A percentile compares a stretch with the other conserved stretches of the same genome.
Evolutionary conservation across 2,329 filamentous ascomycete species (phyloP).

Genomic region (Ceratocystiopsis minuta): DNA sequence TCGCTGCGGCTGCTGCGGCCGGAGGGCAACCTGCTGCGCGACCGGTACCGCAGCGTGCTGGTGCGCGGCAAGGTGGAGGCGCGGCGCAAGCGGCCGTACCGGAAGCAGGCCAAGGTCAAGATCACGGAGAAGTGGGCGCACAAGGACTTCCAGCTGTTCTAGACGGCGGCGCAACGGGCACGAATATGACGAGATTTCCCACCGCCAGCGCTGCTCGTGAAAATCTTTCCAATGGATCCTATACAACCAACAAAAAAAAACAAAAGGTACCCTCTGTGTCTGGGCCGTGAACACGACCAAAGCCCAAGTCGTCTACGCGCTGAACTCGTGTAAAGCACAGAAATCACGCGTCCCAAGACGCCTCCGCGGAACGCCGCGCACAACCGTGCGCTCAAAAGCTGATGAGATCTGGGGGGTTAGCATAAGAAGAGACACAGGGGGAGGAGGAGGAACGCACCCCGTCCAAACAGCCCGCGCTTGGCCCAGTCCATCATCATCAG

Average conservation of each 20-base stretch:
- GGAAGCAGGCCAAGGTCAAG: slow-evolving; percentile 65
- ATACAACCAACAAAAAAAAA: too few relatives aligned
- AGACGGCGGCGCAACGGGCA: not conserved
- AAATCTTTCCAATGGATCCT: too few relatives aligned
- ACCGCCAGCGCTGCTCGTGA: too few relatives aligned
- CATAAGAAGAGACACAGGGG: not conserved
- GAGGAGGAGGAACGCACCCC: slow-evolving; percentile 61
- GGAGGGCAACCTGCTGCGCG: slow-evolving; percentile 86
- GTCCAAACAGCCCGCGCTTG: slow-evolving; percentile 87
- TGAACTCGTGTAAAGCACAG: too few relatives aligned
- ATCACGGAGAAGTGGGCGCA: slow-evolving; percentile 92
- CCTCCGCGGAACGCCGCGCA: too few relatives aligned
- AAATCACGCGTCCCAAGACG: too few relatives aligned
- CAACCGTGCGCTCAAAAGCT: too few relatives aligned
- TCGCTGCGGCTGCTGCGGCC: slow-evolving; percentile 70
- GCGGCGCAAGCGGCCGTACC: slow-evolving; percentile 59
- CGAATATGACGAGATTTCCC: too few relatives aligned
- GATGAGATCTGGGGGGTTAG: not conserved
- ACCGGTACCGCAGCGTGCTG: slow-evolving; percentile 77
- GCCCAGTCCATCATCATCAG: slow-evolving; percentile 96
- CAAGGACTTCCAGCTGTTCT: slow-evolving; percentile 65
- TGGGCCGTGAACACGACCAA: too few relatives aligned
- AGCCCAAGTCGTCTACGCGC: too few relatives aligned
- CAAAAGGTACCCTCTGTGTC: too few relatives aligned
- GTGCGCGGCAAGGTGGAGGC: slow-evolving; percentile 79